Evolutionary conservation across 495 filamentous ascomycete genomes (phyloP), one percentile per base, ranked within the genome.

Genomic region (Hyaloscypha bicolor): DNA sequence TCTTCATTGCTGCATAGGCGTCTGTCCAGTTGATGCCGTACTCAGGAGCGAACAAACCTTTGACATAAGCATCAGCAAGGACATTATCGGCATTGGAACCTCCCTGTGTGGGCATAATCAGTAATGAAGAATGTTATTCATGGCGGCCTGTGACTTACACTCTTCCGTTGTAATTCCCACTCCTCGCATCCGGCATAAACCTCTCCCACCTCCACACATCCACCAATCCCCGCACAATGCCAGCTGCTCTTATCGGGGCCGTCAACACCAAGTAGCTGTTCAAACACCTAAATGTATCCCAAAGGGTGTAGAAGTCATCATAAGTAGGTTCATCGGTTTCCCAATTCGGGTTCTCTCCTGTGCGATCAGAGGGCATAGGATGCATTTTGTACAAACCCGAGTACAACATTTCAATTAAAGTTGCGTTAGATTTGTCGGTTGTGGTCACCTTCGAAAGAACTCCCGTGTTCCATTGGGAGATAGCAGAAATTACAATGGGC

Each of bases 61-160:
- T 93, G 35, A 93, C 55, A 67, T 86, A 92, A 0, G 85, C 85
- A 71, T 93, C 91, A 0, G 86, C 86, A 8, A 93, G 73, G 2
- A 93, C 75, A 29, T 90, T 84, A 69, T 93, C 90, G 22, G 91
- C 90, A 63, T 93, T 93, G 0, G 89, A 92, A 0, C 91, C 91
- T 25, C 91, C 88, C 75, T 93, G 90, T 37, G 1, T 37, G 12
- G 25, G 25, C 25, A 25, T 25, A 25, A 25, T 25, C 25, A 25
- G 25, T 25, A 37, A 37, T 3, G 8, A 37, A 37, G 35, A 6
- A 37, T 37, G 1, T 1, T 37, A 1, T 8, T 6, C 35, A 3
- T 37, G 8, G 6, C 8, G 0, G 12, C 35, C 12, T 37, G 52
- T 16, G 22, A 53, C 25, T 55, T 33, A 48, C 55, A 67, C 64